Evolutionary conservation across 164 flowering plant species (phyloP).

Genomic region (Aristolochia californica): DNA sequence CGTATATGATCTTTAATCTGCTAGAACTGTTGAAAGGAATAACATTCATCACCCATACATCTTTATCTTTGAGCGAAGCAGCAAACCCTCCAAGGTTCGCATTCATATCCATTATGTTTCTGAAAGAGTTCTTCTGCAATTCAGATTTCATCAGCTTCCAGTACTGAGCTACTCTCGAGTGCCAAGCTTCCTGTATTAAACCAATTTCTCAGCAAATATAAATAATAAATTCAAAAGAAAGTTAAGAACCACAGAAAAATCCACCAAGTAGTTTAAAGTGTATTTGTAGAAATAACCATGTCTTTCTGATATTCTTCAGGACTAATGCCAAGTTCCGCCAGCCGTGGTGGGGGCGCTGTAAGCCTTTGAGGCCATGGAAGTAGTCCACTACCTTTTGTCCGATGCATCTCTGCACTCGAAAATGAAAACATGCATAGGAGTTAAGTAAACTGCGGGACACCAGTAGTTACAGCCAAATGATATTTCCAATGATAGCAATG

Average conservation of each 20-base stretch:
- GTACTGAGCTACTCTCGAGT: slow-evolving; percentile 53
- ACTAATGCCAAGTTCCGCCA: slow-evolving; percentile 57
- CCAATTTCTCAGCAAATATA: neutral
- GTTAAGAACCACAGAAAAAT: neutral
- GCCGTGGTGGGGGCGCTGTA: slow-evolving; percentile 59
- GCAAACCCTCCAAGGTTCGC: slow-evolving; percentile 81
- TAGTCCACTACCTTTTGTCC: slow-evolving; percentile 50
- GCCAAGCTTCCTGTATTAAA: slow-evolving; percentile 52
- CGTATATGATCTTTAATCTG: slow-evolving; percentile 59
- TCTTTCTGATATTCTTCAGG: slow-evolving; percentile 50
- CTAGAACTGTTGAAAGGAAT: slow-evolving; percentile 45
- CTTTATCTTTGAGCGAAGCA: slow-evolving; percentile 61
- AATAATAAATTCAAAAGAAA: neutral
- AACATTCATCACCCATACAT: slow-evolving; percentile 92
- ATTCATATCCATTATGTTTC: slow-evolving; percentile 86
- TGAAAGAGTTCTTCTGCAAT: slow-evolving; percentile 34
- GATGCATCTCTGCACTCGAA: slow-evolving; percentile 48
- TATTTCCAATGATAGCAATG: too few species aligned
- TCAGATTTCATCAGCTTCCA: slow-evolving; percentile 68
- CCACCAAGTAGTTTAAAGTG: neutral
- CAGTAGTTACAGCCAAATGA: too few species aligned
- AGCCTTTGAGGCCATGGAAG: slow-evolving; percentile 87
- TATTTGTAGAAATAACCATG: slow-evolving; percentile 20
- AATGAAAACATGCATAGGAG: too few species aligned
- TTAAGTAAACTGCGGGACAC: too few species aligned